Conservation (phyloP, 768 basidiomycete species). For the Mrakia frigida region DNA sequence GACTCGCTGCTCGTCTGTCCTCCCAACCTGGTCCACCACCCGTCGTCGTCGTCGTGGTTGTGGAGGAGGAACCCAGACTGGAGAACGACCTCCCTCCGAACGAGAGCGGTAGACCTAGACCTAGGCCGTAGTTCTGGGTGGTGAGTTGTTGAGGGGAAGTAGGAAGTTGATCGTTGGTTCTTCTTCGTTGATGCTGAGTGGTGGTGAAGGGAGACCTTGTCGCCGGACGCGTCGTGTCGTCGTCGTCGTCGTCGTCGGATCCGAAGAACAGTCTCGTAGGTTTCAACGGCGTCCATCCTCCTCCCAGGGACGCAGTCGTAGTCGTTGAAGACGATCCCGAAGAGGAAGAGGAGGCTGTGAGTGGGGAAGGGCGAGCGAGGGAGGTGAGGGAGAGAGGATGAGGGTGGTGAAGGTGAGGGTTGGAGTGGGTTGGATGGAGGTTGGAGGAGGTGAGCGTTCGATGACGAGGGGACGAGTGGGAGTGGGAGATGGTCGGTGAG, state of each 20-base stretch:
- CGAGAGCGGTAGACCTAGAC: not conserved
- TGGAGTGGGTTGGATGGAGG: not conserved
- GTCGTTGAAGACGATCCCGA: not conserved
- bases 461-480: no score
- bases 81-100: not conserved
- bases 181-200: not conserved
- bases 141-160: not conserved
- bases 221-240: not conserved
- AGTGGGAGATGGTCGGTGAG: no score
- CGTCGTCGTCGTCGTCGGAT: not conserved
- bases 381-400: no score
- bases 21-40: not conserved
- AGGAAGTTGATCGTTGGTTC: constrained; percentile 7
- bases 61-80: not conserved
- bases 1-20: not conserved
- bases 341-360: not conserved
- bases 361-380: no score
- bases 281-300: constrained; percentile 7
- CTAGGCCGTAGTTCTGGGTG: not conserved
- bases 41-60: not conserved
- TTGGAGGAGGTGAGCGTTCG: no score
- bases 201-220: not conserved
- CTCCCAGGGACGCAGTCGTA: not conserved
- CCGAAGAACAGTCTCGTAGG: constrained; percentile 1
- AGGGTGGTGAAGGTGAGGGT: not conserved